These are phyloP conservation scores for Hericium alpestre DNA, from an alignment of 768 basidiomycete genomes.

Conservation along the genomic window DNA sequence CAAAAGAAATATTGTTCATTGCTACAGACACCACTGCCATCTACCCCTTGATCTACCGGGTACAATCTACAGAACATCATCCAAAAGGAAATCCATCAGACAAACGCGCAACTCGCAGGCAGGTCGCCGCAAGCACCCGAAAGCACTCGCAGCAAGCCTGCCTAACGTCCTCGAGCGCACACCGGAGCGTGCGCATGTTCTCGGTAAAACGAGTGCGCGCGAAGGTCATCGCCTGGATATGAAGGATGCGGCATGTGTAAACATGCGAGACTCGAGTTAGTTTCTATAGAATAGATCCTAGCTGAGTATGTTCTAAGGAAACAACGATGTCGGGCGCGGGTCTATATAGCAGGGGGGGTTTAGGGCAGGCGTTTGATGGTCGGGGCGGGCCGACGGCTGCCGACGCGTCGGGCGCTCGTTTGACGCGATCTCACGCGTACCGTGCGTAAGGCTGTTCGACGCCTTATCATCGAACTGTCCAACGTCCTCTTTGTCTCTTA, in stretches of 20 bases:
- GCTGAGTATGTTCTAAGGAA: slow-evolving; percentile 67
- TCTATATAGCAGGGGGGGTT: background rate
- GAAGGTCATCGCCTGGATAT: slow-evolving; percentile 60
- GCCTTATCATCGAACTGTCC: no score
- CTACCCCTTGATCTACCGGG: no score
- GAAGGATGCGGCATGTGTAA: slow-evolving; percentile 65
- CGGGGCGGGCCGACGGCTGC: no score
- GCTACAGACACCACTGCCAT: background rate
- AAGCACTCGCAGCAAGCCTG: background rate
- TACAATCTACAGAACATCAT: background rate
- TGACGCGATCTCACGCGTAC: background rate
- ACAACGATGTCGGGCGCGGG: background rate
- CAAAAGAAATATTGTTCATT: background rate
- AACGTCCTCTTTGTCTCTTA: background rate
- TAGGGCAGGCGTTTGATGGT: background rate
- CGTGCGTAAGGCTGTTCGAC: no score
- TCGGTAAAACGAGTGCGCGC: slow-evolving; percentile 59
- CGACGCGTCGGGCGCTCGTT: background rate
- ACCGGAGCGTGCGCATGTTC: slow-evolving; percentile 35
- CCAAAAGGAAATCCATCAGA: slow-evolving; percentile 1
- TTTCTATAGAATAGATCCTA: slow-evolving; percentile 76
- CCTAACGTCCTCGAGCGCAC: background rate
- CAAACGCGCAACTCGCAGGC: background rate
- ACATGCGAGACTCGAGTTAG: slow-evolving; percentile 74
- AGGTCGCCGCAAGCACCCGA: background rate